phyloP scores from a whole-genome alignment of 1,139 yeast genomes.

The Lipomyces yarrowii region DNA sequence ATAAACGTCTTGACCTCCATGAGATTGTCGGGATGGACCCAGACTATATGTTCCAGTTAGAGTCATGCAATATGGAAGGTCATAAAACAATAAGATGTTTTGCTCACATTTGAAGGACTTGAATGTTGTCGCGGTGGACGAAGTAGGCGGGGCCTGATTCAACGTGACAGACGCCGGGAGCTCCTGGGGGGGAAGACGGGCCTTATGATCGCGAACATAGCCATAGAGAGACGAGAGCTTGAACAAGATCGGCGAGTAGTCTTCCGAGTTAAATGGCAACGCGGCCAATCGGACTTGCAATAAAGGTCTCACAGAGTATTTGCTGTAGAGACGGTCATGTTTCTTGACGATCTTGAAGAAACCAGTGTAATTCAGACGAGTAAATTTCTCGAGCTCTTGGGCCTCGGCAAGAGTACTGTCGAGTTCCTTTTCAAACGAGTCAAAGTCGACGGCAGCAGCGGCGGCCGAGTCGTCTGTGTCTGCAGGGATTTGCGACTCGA shows the following conservation, averaged over 20 bases:
- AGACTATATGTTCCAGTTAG: constrained; percentile 47
- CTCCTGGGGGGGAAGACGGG: constrained; percentile 2
- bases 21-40: constrained; percentile 94
- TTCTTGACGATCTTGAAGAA: constrained; percentile 92
- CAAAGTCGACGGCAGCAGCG: constrained; percentile 28
- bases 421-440: constrained; percentile 41
- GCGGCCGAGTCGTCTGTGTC: constrained; percentile 40
- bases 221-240: constrained; percentile 81
- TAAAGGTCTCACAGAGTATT: constrained; percentile 84
- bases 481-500: constrained; percentile 55
- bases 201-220: constrained; percentile 67
- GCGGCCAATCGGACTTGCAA: constrained; percentile 83
- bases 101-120: constrained; percentile 29
- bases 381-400: constrained; percentile 85
- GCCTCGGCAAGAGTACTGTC: constrained; percentile 76
- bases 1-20: constrained; percentile 97
- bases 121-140: constrained; percentile 22
- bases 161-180: constrained; percentile 35
- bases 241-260: constrained; percentile 86
- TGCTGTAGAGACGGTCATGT: constrained; percentile 87
- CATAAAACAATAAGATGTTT: background rate
- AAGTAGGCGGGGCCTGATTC: too few species aligned
- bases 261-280: constrained; percentile 92
- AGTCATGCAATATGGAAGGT: background rate
- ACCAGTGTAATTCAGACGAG: constrained; percentile 91